Evolutionary conservation across 495 filamentous ascomycete species (phyloP), one percentile per base, ranked within the genome.

Genomic region (Peziza echinospora): DNA sequence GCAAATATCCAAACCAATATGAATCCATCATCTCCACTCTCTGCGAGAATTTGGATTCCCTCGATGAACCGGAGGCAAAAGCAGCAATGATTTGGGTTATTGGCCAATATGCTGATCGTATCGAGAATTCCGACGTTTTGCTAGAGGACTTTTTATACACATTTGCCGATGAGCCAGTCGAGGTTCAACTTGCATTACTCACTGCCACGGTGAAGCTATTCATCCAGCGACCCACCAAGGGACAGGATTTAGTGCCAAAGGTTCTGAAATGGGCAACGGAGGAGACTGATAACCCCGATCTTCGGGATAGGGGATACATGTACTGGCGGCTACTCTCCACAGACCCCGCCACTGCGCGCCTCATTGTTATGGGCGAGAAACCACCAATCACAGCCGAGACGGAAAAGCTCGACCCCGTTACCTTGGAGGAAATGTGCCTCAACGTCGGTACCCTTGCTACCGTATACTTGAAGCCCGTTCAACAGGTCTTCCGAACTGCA

Each of bases 21-120:
- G 89, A 99, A 63, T 82, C 78, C 48, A 96, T 99, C 64, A 99
- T 99, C 61, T 76, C 77, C 11, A 84, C 84, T 5, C 74, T 99
- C 1, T 94, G 92, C 65, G 82, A 93, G 63, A 84, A 99, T 60
- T 73, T 99, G 28, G 89, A 99, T 65, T 87, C 84, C 5, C 71
- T 99, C 22, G 89, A 99, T 59, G 89, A 99, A 60, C 89, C 89
- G n/a, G 89, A 99, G 59, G 89, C 89, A 30, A 99, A 96, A 61
- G 84, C 87, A 4, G 89, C 89, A n/a, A 87, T 99, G 73, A 91
- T 99, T 51, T 99, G 89, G 89, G 84, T 99, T 46, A 96, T 99
- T 55, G 89, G 89, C 2, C 84, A 99, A 55, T 99, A 99, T 60
- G 91, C 89, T 6, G 82, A 84, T 56, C 77, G 89, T 16, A 99